Evolutionary conservation across 192 early-diverging fungal genomes (phyloP), one percentile per base, ranked within the genome.

Genomic region (Helicostylum pulchrum): DNA sequence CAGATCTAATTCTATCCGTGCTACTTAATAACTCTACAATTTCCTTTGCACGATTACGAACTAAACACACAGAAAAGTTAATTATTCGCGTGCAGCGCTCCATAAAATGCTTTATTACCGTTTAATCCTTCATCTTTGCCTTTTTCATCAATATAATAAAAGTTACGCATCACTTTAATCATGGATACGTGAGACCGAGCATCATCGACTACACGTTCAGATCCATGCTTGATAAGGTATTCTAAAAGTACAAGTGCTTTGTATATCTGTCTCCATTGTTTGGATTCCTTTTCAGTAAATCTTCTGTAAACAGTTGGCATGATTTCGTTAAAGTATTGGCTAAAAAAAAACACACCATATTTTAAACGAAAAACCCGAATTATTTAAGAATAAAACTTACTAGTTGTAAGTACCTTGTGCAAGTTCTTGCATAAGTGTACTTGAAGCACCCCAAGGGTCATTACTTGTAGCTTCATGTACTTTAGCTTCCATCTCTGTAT

Each of bases 111-210:
- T 54, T 11, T 76, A 66, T 68, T 87, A 94, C 94, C 88, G 63
- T 97, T 97, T 53, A 99, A 87, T 2, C 96, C 96, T 77, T 99
- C 94, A 74, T 99, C 96, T 67, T 99, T 99, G 66, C 88, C 88
- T 63, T 94, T 94, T 15, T 93, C 91, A 68, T 97, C 95, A 36
- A 94, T 83, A 60, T 89, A 93, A 57, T 93, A 86, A 66, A 94
- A 99, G 79, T 84, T 95, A 58, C 87, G 80, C 56, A 95, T 80
- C 36, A 88, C 87, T 66, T 94, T 96, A 65, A 99, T 79, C 26
- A 90, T 89, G 19, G 93, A 89, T 30, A 94, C 84, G 62, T 93
- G 92, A n/a, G 88, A 78, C 3, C 89, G 82, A 51, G 90, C 87
- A 61, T 92, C 87, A 68, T 96, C 94, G 19, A 99, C 87, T 19